Evolutionary conservation across 495 filamentous ascomycete genomes (phyloP), one percentile per base, ranked within the genome.

Genomic region (Penicillium arizonense): DNA sequence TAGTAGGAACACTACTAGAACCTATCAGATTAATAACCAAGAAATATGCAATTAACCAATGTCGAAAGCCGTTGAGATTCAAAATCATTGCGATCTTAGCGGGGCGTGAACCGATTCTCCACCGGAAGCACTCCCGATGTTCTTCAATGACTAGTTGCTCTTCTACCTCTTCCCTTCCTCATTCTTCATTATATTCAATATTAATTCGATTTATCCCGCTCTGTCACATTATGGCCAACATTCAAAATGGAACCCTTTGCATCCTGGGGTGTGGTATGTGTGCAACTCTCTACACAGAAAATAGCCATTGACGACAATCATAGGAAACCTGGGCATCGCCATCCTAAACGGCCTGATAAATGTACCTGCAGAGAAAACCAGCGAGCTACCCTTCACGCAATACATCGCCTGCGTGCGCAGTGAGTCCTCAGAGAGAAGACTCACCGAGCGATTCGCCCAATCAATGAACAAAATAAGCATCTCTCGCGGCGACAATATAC

Each of bases 321-420:
- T 47, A 75, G 72, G 72, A 35, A 75, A 72, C 37, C 44, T 75
- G 36, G 72, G 70, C 38, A 63, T 57, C 9, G 67, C 70, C 24
- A 73, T 75, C 39, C 59, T 75, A 8, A 52, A 63, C 34, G 63
- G 70, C 12, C 43, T 75, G 16, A 44, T 72, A 37, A 49, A 51
- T 20, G 42, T 50, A 11, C 38, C 58, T 4, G 11, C 45, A 26
- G 32, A 49, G 0, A 48, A 35, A 37, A 6, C 16, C 20, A 50
- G n/a, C 24, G 38, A 63, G 2, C 28, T 61, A 5, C 60, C 58
- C 9, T 71, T 70, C 51, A 58, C 34, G 9, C 41, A 26, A 20
- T 67, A 56, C 48, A 67, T 65, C 47, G 69, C 69, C n/a, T 73
- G 69, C 37, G 66, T 73, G 16, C 56, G 58, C 30, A 72, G 64